phyloP scores from a whole-genome alignment of 1,284 basidiomycete genomes.

The Sphaerobolus stellatus region DNA sequence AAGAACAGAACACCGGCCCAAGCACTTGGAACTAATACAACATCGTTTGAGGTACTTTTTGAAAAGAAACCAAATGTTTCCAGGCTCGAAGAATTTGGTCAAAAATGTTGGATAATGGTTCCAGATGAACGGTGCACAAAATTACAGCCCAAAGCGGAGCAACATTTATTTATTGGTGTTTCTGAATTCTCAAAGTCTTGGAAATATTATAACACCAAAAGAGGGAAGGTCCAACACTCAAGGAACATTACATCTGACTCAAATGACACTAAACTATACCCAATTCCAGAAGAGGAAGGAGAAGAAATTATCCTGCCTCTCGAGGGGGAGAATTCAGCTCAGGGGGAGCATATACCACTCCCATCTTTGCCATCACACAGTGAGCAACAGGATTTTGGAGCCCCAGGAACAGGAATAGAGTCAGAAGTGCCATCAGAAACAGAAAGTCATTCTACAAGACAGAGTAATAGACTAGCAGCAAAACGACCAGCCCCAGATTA shows the following conservation, averaged over 20 bases:
- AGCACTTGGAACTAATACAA: constrained; percentile 16
- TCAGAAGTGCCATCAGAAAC: neutral
- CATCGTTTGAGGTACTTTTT: constrained; percentile 21
- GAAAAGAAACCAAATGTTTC: constrained; percentile 24
- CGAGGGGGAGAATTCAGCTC: neutral
- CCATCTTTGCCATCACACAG: neutral
- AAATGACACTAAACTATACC: constrained; percentile 6
- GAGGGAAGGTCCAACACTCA: constrained; percentile 18
- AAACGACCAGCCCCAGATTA: neutral
- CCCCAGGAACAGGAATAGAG: neutral
- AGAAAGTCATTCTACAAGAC: neutral
- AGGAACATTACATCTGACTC: constrained; percentile 27
- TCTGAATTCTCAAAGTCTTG: constrained; percentile 20
- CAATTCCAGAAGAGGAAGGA: neutral
- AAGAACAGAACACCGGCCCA: constrained; percentile 26
- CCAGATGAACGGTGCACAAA: constrained; percentile 19
- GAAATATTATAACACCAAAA: constrained; percentile 20
- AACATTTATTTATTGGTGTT: constrained; percentile 10
- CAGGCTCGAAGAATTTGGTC: constrained; percentile 25
- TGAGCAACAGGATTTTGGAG: neutral
- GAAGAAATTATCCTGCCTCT: neutral
- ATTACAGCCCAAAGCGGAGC: constrained; percentile 12
- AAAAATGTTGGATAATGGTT: constrained; percentile 20
- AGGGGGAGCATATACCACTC: neutral
- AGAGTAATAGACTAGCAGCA: neutral